Evolutionary conservation across 208 protist genomes (phyloP), one percentile per base, ranked within the genome.

Genomic region (Trypanosoma cruzi): DNA sequence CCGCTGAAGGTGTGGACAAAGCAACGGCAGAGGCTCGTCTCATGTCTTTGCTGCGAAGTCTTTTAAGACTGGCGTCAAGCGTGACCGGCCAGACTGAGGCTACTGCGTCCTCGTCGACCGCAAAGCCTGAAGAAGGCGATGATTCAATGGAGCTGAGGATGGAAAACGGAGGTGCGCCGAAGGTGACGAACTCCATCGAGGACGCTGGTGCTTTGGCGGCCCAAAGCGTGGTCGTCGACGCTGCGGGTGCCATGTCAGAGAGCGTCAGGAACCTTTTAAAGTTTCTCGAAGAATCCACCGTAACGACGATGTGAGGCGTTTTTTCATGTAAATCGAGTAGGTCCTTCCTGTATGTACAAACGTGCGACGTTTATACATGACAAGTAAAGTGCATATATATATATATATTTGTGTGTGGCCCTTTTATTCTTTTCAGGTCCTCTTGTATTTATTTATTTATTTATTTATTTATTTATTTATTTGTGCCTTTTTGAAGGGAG

Each of bases 261-360:
- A 67, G 68, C 46, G 24, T 49, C 4, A 31, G 37, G 52, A 74
- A 42, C 11, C 22, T 74, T 18, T 52, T 74, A 10, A 52, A 31
- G 22, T 74, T 68, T 29, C 68, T 74, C 40, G 60, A 74, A 37
- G 34, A 28, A 20, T 24, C 34, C 18, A 1, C 1, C 31, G n/a
- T 13, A n/a, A 29, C 37, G 7, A n/a, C 36, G 16, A 20, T 48
- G 28, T 68, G 29, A 48, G 52, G 34, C 6, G 5, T 26, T 56
- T 34, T n/a, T 22, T 69, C 40, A 32, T 68, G 7, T 68, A 36
- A 34, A 34, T 29, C 20, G 29, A 34, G 0, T 31, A 50, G 4
- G 3, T 24, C 13, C 16, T 18, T 22, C 5, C 10, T 37, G 13
- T 34, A 40, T 40, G 36, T 4, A 40, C 6, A 40, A 40, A 40